Conservation (phyloP, 2,329 filamentous ascomycete species). For the Penicillium italicum region DNA sequence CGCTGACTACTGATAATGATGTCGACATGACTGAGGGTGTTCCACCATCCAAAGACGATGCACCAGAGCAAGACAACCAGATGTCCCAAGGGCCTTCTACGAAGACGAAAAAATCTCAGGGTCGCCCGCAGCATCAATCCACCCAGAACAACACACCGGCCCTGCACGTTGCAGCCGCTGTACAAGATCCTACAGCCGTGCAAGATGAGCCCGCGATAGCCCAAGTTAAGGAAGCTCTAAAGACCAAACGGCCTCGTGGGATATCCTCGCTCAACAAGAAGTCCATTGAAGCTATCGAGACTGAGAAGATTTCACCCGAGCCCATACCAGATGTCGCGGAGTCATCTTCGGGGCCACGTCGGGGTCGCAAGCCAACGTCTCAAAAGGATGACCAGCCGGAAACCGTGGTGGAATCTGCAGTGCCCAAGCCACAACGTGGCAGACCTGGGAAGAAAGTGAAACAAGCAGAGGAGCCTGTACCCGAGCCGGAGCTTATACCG, state of each 20-base stretch:
- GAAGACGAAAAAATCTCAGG: not conserved
- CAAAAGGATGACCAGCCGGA: constrained; percentile 8
- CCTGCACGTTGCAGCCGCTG: not conserved
- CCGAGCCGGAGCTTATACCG: constrained; percentile 2
- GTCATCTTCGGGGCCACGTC: not conserved
- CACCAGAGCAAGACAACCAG: not conserved
- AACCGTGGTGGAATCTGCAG: constrained; percentile 6
- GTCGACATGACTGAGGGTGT: not conserved
- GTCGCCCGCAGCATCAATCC: not conserved
- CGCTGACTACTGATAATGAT: not conserved
- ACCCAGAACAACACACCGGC: not conserved
- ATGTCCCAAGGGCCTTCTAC: not conserved
- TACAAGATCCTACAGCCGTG: not conserved
- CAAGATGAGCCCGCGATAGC: not conserved
- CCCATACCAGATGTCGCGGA: not conserved
- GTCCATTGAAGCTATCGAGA: not conserved
- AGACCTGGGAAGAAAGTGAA: constrained; percentile 5
- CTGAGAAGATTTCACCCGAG: not conserved
- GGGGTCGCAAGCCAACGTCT: constrained; percentile 6
- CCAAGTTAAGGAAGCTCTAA: not conserved
- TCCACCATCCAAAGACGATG: not conserved
- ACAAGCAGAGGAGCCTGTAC: constrained; percentile 2
- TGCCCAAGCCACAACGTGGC: constrained; percentile 8
- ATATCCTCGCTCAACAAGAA: constrained; percentile 1
- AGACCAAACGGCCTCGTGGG: constrained; percentile 8